Evolutionary conservation across 192 early-diverging fungal genomes (phyloP).

Genomic region (Podila verticillata): DNA sequence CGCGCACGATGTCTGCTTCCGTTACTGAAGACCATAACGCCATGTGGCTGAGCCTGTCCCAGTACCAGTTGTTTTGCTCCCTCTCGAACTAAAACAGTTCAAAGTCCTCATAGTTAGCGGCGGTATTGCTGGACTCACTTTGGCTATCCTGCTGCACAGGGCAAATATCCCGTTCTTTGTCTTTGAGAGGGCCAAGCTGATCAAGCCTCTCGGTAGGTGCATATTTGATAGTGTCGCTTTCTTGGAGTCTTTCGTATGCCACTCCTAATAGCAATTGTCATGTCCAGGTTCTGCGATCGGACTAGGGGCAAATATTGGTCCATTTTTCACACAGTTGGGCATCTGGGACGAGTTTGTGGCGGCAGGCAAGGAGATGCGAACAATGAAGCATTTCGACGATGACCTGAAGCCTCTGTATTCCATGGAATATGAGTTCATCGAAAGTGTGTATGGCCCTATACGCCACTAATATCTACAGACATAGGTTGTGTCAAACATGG

Average conservation of each 20-base stretch:
- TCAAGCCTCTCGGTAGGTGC: conserved; percentile 13
- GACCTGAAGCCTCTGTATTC: not conserved
- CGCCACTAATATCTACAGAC: not conserved
- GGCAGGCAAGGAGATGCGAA: not conserved
- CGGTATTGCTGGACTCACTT: not conserved
- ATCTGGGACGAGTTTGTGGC: not conserved
- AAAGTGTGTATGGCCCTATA: not conserved
- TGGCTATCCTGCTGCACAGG: not conserved
- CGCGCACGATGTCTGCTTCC: no score
- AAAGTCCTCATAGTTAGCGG: conserved; percentile 1
- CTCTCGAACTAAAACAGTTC: no score
- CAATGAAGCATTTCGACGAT: not conserved
- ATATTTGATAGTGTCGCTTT: no score
- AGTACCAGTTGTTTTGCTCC: no score
- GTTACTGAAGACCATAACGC: no score
- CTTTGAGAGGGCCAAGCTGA: not conserved
- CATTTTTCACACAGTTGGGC: not conserved
- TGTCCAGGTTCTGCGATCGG: not conserved
- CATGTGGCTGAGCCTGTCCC: no score
- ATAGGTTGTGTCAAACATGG: not conserved
- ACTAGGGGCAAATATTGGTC: not conserved
- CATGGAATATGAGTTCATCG: not conserved
- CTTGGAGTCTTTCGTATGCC: no score
- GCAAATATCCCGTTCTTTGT: conserved; percentile 1
- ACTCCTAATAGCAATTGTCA: no score